Conservation (phyloP, 805 yeast species). For the Candida adriatica region DNA sequence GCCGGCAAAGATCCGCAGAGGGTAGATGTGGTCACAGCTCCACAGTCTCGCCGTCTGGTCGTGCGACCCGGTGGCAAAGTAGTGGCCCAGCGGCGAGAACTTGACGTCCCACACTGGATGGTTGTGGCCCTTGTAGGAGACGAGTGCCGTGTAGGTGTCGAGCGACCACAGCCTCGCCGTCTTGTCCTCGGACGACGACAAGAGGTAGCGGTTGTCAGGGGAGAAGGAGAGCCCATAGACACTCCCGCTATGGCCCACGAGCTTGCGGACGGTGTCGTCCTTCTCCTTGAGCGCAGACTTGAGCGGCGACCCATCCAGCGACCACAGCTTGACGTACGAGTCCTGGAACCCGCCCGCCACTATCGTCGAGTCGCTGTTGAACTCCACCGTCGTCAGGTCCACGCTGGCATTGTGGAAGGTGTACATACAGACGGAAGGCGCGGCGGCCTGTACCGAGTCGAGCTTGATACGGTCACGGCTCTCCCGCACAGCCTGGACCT, state of each 20-base stretch:
- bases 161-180: conserved; percentile 91
- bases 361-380: conserved; percentile 79
- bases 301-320: conserved; percentile 84
- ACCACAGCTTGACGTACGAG: conserved; percentile 86
- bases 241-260: conserved; percentile 92
- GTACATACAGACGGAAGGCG: conserved; percentile 96
- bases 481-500: conserved; percentile 74
- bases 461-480: conserved; percentile 67
- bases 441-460: conserved; percentile 64
- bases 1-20: conserved; percentile 93
- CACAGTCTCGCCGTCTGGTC: conserved; percentile 97
- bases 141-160: conserved; percentile 84
- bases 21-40: conserved; percentile 98
- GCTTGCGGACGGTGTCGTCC: conserved; percentile 34
- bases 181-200: conserved; percentile 86
- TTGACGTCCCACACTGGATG: conserved; percentile 98
- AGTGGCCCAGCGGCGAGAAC: conserved; percentile 92
- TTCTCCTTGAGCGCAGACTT: conserved; percentile 50
- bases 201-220: conserved; percentile 77
- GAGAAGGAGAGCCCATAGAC: conserved; percentile 87
- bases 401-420: conserved; percentile 94
- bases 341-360: conserved; percentile 96
- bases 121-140: conserved; percentile 92
- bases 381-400: conserved; percentile 78
- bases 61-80: conserved; percentile 96